A percentile compares a stretch with the other conserved stretches of the same genome.
Conservation (phyloP, 2,329 filamentous ascomycete species). For the Beauveria sp. region DNA sequence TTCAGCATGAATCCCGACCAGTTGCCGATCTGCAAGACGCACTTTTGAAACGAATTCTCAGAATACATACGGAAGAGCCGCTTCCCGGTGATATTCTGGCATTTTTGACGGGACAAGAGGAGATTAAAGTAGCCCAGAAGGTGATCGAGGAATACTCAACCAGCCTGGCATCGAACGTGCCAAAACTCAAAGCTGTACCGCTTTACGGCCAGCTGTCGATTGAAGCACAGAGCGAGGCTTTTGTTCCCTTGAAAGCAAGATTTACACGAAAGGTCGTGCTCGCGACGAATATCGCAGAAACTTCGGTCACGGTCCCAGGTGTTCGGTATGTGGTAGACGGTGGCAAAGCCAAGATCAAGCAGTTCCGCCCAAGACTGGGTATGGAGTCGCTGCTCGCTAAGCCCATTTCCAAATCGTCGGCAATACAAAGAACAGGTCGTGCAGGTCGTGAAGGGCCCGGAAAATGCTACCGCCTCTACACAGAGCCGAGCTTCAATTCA, state of each 20-base stretch:
- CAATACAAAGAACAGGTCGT: conserved; percentile 83
- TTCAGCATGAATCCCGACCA: conserved; percentile 64
- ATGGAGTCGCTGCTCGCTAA: conserved; percentile 88
- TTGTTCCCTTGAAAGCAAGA: conserved; percentile 63
- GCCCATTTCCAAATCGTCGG: conserved; percentile 86
- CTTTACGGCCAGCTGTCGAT: conserved; percentile 88
- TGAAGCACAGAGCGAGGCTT: conserved; percentile 77
- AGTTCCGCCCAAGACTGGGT: conserved; percentile 75
- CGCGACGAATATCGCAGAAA: conserved; percentile 97
- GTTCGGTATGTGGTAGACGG: conserved; percentile 88
- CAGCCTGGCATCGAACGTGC: conserved; percentile 65
- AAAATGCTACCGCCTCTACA: conserved; percentile 85
- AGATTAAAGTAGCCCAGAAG: conserved; percentile 74
- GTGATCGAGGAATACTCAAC: conserved; percentile 73
- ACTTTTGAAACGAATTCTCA: conserved; percentile 73
- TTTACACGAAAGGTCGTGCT: conserved; percentile 82
- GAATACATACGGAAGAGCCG: conserved; percentile 79
- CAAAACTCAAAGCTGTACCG: conserved; percentile 65
- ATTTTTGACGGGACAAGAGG: conserved; percentile 87
- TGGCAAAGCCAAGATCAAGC: conserved; percentile 90
- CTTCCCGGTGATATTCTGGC: conserved; percentile 91
- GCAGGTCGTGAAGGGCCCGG: conserved; percentile 88
- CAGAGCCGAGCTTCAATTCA: conserved; percentile 62
- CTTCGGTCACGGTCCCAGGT: conserved; percentile 89
- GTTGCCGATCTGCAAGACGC: conserved; percentile 77